Base-by-base conservation (phyloP, 2,329 filamentous ascomycete genomes). In the Xylariaceae sp. region DNA sequence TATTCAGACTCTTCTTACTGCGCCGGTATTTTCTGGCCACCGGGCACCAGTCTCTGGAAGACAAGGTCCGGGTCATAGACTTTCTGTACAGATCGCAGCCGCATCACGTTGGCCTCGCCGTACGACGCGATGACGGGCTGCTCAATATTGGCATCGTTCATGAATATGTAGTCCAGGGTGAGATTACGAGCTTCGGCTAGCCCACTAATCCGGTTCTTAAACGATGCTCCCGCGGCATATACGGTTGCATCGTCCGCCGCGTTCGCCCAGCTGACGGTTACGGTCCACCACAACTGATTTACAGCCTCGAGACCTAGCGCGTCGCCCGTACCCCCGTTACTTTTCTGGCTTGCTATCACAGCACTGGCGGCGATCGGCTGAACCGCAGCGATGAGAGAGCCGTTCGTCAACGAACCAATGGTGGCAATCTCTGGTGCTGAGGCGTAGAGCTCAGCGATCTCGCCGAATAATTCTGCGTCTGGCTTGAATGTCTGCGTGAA, bases 101-200 rank as follows among this genome's bases (percentile, higher is more conserved):
- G 22, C 4, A 19, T 8, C 27, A 45, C 34, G 42, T 41, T 48
- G 12, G 16, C 42, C 5, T 37, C 27, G 1, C 48, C 39, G 32
- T 51, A 51, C 11, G 45, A 46, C 5, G 39, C 34, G n/a, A 51
- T 46, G 4, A 46, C 45, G 5, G 25, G 23, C 48, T 46, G 48
- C n/a, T 48, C 23, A n/a, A 6, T 17, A 40, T 48, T 41, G 34
- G 48, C 42, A n/a, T 48, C 44, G 12, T 48, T 48, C 45, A 48
- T 46, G 42, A 49, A 49, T 16, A 45, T 39, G 37, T 42, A 49
- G 6, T 44, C 27, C 6, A 40, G 37, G 14, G 16, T 22, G 3
- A 19, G 33, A 22, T n/a, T 19, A 11, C n/a, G 37, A 17, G 37
- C 35, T 6, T 16, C 22, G 14, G 25, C 27, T 12, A 33, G 12